These are phyloP conservation scores for Coniochaeta ligniaria DNA, from an alignment of 2,329 filamentous ascomycete species.

Conservation along the genomic window DNA sequence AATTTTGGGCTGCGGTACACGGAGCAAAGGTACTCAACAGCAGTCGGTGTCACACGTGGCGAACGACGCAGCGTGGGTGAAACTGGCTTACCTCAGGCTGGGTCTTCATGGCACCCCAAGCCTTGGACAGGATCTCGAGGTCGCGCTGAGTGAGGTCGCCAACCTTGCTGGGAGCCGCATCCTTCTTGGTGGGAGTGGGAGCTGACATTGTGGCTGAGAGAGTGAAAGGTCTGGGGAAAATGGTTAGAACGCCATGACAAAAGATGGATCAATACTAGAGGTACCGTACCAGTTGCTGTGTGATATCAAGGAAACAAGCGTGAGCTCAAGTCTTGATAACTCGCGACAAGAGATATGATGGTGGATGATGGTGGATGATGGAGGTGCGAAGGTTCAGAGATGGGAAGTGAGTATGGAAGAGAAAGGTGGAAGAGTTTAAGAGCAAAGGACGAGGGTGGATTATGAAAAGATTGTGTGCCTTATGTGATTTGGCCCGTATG, in stretches of 20 bases:
- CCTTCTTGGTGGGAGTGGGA: not conserved
- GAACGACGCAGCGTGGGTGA: not conserved
- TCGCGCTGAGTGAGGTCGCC: constrained; percentile 14
- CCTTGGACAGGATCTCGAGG: constrained; percentile 14
- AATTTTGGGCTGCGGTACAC: too few species aligned
- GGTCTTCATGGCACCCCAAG: constrained; percentile 17
- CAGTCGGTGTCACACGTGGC: too few species aligned
- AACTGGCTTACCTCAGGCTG: constrained; percentile 15
- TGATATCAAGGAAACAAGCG: not conserved
- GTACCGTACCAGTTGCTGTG: not conserved
- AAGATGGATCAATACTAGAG: not conserved
- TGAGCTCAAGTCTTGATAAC: not conserved
- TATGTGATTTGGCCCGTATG: not conserved
- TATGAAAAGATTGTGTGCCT: not conserved
- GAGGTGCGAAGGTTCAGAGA: not conserved
- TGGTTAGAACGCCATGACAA: not conserved
- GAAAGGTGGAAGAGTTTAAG: not conserved
- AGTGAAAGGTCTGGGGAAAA: not conserved
- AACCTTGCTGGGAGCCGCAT: not conserved
- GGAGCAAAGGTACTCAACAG: too few species aligned
- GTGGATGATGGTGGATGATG: not conserved
- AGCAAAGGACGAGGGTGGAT: not conserved
- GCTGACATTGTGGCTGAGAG: not conserved
- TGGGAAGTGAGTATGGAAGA: not conserved
- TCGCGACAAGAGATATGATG: not conserved